Evolutionary conservation across 331 rosid genomes (phyloP), one percentile per base, ranked within the genome.

Genomic region (Malus hybrid): DNA sequence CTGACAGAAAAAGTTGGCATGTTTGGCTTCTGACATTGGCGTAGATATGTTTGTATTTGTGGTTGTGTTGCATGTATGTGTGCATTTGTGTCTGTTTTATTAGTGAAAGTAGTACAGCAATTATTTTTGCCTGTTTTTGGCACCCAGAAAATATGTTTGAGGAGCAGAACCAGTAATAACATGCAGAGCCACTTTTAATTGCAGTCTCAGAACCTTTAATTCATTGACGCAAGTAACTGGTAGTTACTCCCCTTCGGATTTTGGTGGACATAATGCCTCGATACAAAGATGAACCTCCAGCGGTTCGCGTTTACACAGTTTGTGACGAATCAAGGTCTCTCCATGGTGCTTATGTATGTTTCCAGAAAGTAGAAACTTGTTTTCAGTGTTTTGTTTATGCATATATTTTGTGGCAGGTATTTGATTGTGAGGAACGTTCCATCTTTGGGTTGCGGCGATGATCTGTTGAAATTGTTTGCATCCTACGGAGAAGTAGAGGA

Each of bases 401-500:
- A 1, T 12, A 16, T 50, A 6, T 67, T 18, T 67, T 28, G 33
- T 36, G 68, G 65, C 78, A 91, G 97, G 79, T 94, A 91, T 81
- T 84, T 94, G 87, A 84, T 84, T 81, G 97, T 87, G 84, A 88
- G 74, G 90, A 90, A 94, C 2, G 90, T 91, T 81, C 98, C 97
- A 4, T 85, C 91, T 19, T 85, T 94, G 77, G 98, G 98, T 22
- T 94, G 97, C n/a, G 91, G 95, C 2, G 81, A 88, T 70, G 96
- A 94, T 46, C 75, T 94, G 90, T 83, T 72, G 55, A 87, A 84
- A 81, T 75, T 90, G 19, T 94, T 90, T 70, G 84, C 93, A 42
- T 76, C 98, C 70, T 86, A 90, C 31, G 95, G 95, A 73, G 89
- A 88, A 65, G 87, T 91, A 24, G 92, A 94, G 61, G 98, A 90